These are phyloP conservation scores for Microbotryum lychnidis-dioicae DNA, from an alignment of 1,284 basidiomycete genomes.

Conservation along the genomic window DNA sequence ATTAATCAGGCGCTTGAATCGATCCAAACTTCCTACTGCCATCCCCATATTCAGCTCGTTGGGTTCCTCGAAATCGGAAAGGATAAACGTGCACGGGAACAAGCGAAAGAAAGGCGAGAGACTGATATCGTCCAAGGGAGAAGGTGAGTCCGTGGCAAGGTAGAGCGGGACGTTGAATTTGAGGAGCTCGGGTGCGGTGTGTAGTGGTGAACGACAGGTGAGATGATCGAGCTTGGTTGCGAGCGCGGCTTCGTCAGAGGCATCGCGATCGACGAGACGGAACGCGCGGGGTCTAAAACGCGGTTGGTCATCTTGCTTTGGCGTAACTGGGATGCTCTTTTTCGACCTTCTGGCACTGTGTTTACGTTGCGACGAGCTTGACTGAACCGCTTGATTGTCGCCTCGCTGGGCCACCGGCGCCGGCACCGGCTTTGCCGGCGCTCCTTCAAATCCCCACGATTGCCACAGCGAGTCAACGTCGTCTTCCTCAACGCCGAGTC, in stretches of 20 bases:
- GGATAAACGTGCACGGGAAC: constrained; percentile 31
- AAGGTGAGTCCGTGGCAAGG: constrained; percentile 29
- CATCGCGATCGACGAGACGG: not conserved
- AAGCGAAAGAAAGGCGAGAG: constrained; percentile 22
- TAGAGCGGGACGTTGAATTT: constrained; percentile 28
- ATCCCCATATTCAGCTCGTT: constrained; percentile 21
- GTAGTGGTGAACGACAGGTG: constrained; percentile 18
- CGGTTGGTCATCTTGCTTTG: not conserved
- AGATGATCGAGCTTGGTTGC: constrained; percentile 4
- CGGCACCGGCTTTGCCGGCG: not conserved
- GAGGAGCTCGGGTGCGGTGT: constrained; percentile 12
- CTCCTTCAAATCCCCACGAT: not conserved
- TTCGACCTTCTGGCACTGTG: not conserved
- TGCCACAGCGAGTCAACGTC: constrained; percentile 19
- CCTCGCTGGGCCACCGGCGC: not conserved
- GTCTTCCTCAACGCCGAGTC: constrained; percentile 1
- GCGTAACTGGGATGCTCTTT: not conserved
- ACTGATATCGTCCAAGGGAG: constrained; percentile 17
- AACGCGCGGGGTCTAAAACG: not conserved
- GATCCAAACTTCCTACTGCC: constrained; percentile 14
- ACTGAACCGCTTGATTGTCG: not conserved
- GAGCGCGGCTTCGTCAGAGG: not conserved
- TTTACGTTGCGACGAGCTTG: too few relatives aligned
- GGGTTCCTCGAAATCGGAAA: constrained; percentile 23
- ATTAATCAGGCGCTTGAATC: constrained; percentile 22